Evolutionary conservation across 2,329 filamentous ascomycete genomes (phyloP).

Genomic region (Calycina herbarum): DNA sequence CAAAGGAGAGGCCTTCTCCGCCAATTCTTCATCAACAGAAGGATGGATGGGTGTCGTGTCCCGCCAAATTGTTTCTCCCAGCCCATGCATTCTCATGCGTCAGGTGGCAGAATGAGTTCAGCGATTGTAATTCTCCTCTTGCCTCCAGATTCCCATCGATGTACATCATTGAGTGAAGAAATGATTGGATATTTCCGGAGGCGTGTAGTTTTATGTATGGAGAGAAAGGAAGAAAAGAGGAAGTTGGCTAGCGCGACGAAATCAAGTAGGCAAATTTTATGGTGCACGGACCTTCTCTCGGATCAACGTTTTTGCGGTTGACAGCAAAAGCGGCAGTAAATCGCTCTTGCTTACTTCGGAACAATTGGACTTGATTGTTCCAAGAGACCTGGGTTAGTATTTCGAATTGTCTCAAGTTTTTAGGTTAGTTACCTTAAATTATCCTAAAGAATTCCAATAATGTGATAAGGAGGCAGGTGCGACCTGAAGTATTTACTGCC

Average conservation of each 20-base stretch:
- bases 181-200: constrained; percentile 65
- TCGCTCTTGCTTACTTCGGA: no score
- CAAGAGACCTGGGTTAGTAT: no score
- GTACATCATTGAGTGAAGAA: constrained; percentile 57
- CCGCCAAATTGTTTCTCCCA: constrained; percentile 34
- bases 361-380: no score
- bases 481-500: no score
- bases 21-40: neutral
- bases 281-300: neutral
- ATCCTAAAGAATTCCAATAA: no score
- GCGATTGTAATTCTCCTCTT: constrained; percentile 51
- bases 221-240: constrained; percentile 27
- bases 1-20: neutral
- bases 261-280: neutral
- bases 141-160: constrained; percentile 71
- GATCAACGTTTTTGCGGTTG: neutral
- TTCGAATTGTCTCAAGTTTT: no score
- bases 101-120: constrained; percentile 60
- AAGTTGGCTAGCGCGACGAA: constrained; percentile 15
- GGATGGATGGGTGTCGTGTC: constrained; percentile 19
- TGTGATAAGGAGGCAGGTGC: no score
- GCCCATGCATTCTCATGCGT: constrained; percentile 40
- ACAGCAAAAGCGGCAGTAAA: no score
- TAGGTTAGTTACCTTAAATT: no score
- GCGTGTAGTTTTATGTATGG: constrained; percentile 50